These are phyloP conservation scores for Wickerhamiella infanticola DNA, from an alignment of 1,139 yeast species.

Conservation along the genomic window DNA sequence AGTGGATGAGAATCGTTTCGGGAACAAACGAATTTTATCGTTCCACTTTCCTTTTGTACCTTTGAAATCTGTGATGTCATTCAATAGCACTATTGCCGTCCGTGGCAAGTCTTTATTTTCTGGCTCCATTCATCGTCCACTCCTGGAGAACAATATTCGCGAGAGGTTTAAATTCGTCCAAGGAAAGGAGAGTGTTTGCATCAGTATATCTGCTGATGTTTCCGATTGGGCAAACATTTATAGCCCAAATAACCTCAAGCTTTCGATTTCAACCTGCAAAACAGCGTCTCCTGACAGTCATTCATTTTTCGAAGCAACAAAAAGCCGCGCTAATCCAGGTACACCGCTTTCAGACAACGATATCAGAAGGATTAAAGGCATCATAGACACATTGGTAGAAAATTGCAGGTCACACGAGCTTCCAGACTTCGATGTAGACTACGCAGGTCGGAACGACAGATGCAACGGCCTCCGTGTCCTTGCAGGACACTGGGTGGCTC, in stretches of 20 bases:
- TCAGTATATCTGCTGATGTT: not conserved
- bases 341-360: not conserved
- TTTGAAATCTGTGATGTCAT: not conserved
- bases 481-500: conserved; percentile 7
- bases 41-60: conserved; percentile 4
- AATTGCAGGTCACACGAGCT: not conserved
- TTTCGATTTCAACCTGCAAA: not conserved
- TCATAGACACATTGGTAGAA: too few species aligned
- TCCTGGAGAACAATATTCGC: not conserved
- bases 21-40: not conserved
- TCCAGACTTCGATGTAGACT: not conserved
- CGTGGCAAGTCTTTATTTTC: not conserved
- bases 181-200: not conserved
- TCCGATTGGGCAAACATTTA: not conserved
- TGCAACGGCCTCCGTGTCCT: not conserved
- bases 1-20: not conserved
- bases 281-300: not conserved
- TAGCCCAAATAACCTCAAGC: not conserved
- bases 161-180: not conserved
- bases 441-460: not conserved
- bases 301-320: not conserved
- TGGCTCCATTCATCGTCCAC: not conserved
- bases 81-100: not conserved
- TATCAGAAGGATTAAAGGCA: too few species aligned
- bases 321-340: not conserved